Conservation (phyloP, 1,139 yeast genomes). For the Pichia sp. region DNA sequence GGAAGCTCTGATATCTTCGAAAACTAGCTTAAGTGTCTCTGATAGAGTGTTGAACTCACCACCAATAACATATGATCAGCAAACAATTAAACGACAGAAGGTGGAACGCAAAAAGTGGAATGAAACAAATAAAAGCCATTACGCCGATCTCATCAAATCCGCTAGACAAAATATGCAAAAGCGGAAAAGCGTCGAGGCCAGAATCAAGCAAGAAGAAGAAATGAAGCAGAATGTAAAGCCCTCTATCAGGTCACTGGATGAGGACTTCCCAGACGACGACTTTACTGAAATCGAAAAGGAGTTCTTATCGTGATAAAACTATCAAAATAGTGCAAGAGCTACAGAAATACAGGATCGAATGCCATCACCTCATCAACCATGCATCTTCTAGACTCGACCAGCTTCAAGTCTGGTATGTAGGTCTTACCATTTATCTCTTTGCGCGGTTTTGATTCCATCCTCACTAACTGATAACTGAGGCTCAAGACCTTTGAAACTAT, state of each 20-base stretch:
- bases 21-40: background rate
- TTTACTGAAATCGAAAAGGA: slow-evolving; percentile 4
- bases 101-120: slow-evolving; percentile 46
- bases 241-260: too few relatives aligned
- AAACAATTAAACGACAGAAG: slow-evolving; percentile 9
- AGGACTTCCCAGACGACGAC: too few relatives aligned
- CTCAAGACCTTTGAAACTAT: slow-evolving; percentile 23
- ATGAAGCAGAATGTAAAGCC: too few relatives aligned
- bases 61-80: slow-evolving; percentile 2
- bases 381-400: slow-evolving; percentile 23
- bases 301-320: background rate
- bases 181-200: slow-evolving; percentile 6
- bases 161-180: slow-evolving; percentile 37
- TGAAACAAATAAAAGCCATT: slow-evolving; percentile 42
- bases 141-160: slow-evolving; percentile 39
- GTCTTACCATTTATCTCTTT: slow-evolving; percentile 14
- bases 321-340: background rate
- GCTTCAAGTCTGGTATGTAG: slow-evolving; percentile 25
- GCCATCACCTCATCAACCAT: slow-evolving; percentile 2
- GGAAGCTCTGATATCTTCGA: slow-evolving; percentile 41
- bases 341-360: slow-evolving; percentile 3
- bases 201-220: background rate
- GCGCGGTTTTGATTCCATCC: background rate
- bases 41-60: slow-evolving; percentile 3
- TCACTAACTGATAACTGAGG: slow-evolving; percentile 17